Evolutionary conservation across 2,329 filamentous ascomycete species (phyloP), one percentile per base, ranked within the genome.

Genomic region (Aspergillus chevalieri): DNA sequence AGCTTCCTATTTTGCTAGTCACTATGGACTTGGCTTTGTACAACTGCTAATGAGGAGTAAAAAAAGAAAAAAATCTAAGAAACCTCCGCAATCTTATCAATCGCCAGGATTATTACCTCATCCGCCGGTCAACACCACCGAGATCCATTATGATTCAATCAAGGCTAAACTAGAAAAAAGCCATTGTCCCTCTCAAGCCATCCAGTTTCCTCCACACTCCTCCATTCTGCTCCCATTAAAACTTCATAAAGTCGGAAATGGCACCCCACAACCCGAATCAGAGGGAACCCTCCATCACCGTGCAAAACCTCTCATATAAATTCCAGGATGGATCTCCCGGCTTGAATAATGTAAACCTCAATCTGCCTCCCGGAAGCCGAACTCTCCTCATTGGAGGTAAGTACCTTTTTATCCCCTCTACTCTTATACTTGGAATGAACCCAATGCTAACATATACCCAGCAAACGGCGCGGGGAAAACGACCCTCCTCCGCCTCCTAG

Each of bases 381-480:
- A 95, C 92, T 1, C 81, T 97, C 12, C 79, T 97, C 38, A 94
- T 97, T 64, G 93, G 93, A 62, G 92, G 81, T 83, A 74, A 65
- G 62, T 57, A 46, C 46, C 44, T 42, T 44, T 44, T 28, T 22
- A 33, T 44, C 10, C 6, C 2, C 10, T 12, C 30, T 15, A 9
- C n/a, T 48, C 24, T 14, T 19, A 6, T 46, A 17, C 6, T n/a
- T 14, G 14, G n/a, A 2, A 14, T n/a, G 41, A 24, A 3, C 19
- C 15, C 6, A 10, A 21, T 19, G 34, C 9, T 38, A 19, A 38
- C 34, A 19, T 8, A 38, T 10, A 26, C 57, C 57, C 58, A 84
- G 82, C 93, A 67, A 98, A 98, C 70, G 93, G 93, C 55, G 92
- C 93, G 17, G 93, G 93, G 57, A 98, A 98, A 75, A 97, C 93